Conservation (phyloP, 2,329 filamentous ascomycete species). For the Sphaerostilbella broomeana region DNA sequence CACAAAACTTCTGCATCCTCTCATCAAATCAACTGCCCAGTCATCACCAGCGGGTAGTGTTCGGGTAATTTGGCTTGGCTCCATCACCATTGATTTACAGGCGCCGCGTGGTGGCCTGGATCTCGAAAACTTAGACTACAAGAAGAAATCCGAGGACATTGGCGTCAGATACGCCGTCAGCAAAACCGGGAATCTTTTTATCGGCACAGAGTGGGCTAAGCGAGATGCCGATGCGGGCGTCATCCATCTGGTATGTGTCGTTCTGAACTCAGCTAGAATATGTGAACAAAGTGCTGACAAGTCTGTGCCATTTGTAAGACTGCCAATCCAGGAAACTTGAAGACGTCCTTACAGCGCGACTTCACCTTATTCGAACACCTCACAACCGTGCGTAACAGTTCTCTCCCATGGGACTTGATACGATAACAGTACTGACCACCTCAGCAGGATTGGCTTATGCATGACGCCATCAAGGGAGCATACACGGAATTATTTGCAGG, state of each 20-base stretch:
- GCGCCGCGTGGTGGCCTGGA: slow-evolving; percentile 15
- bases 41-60: slow-evolving; percentile 18
- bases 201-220: slow-evolving; percentile 11
- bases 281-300: slow-evolving; percentile 1
- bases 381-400: slow-evolving; percentile 2
- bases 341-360: slow-evolving; percentile 24
- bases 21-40: slow-evolving; percentile 26
- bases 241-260: slow-evolving; percentile 9
- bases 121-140: slow-evolving; percentile 20
- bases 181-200: slow-evolving; percentile 10
- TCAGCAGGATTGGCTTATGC: slow-evolving; percentile 13
- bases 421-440: not conserved
- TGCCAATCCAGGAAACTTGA: slow-evolving; percentile 31
- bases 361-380: not conserved
- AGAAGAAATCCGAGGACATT: slow-evolving; percentile 5
- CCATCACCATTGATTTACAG: slow-evolving; percentile 10
- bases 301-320: slow-evolving; percentile 8
- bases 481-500: slow-evolving; percentile 44
- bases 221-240: slow-evolving; percentile 12
- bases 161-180: slow-evolving; percentile 4
- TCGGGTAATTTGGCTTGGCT: slow-evolving; percentile 20
- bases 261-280: too few species aligned
- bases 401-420: not conserved
- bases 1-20: slow-evolving; percentile 29
- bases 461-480: slow-evolving; percentile 32